phyloP scores from a whole-genome alignment of 768 basidiomycete genomes.

The Exidia glandulosa region DNA sequence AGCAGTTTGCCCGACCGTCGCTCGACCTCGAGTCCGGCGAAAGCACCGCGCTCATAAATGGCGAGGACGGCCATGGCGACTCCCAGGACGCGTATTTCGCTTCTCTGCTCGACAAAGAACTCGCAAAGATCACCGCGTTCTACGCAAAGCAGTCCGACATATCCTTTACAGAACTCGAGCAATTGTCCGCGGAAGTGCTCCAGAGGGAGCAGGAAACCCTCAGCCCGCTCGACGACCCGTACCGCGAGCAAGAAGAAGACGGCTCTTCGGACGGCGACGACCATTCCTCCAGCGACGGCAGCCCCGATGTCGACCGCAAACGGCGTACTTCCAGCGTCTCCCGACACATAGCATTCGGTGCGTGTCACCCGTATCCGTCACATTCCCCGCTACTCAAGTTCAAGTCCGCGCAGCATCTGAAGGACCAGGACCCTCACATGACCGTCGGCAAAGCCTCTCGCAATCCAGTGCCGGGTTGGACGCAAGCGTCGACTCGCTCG shows the following conservation, averaged over 20 bases:
- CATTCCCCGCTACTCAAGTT: too few relatives aligned
- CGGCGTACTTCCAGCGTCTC: neutral
- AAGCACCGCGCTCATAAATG: conserved; percentile 40
- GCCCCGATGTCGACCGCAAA: neutral
- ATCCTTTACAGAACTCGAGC: conserved; percentile 45
- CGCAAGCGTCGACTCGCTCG: neutral
- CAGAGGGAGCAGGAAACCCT: conserved; percentile 52
- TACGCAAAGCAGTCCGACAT: conserved; percentile 72
- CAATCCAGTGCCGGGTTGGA: neutral
- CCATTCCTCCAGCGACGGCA: neutral
- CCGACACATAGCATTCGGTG: neutral
- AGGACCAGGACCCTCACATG: too few relatives aligned
- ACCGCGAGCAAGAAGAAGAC: conserved; percentile 38
- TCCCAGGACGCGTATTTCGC: conserved; percentile 52
- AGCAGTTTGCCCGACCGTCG: conserved; percentile 36
- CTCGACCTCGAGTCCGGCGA: conserved; percentile 49
- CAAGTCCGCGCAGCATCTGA: too few relatives aligned
- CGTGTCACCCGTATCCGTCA: neutral
- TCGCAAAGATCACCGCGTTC: conserved; percentile 69
- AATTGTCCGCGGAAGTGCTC: conserved; percentile 45
- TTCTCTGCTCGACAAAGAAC: conserved; percentile 69
- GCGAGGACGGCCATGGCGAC: conserved; percentile 16
- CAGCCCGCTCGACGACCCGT: conserved; percentile 21
- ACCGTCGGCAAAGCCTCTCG: neutral
- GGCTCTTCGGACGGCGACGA: conserved; percentile 49